Evolutionary conservation across 331 rosid species (phyloP), one percentile per base, ranked within the genome.

Genomic region (Cucumis variabilis): DNA sequence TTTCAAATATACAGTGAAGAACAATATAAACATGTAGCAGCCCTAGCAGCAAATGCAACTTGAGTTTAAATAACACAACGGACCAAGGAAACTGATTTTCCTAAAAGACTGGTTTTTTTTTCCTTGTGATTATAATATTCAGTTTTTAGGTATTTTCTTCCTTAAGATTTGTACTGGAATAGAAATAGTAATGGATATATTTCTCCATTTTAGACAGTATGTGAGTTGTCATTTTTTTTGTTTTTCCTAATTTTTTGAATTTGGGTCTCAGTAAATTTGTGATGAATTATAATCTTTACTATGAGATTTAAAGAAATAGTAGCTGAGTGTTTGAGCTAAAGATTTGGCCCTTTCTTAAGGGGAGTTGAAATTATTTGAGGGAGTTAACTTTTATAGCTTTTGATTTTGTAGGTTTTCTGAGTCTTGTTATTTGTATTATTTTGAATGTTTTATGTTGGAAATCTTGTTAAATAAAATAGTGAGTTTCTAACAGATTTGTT

Each of bases 121-220:
- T n/a, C n/a, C n/a, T 79, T 79, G 84, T 44, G 11, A 24, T 24
- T 79, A 30, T 79, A 25, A 79, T 25, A 25, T 79, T 79, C 84
- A 79, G 68, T 79, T 79, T 53, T n/a, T 79, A 46, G 65, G 66
- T 14, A 17, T 78, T 80, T 80, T 80, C 50, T 27, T 80, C 48
- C 50, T 53, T 81, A 13, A 81, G 85, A 55, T 81, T 60, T 81
- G 70, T 28, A 58, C 50, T 60, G 85, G 44, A 60, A 11, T 81
- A 3, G 53, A 58, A 21, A 20, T 28, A 27, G 46, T 24, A 55
- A 17, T 81, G 28, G 70, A 12, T 33, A 58, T 81, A 10, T 58
- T 58, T 81, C 71, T 60, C 50, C 53, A 55, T 19, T 16, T 20
- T 28, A 19, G 50, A 58, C 58, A 46, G 41, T 79, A 17, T 53